phyloP scores from a whole-genome alignment of 2,329 filamentous ascomycete species.

The Penicillium capsulatum region DNA sequence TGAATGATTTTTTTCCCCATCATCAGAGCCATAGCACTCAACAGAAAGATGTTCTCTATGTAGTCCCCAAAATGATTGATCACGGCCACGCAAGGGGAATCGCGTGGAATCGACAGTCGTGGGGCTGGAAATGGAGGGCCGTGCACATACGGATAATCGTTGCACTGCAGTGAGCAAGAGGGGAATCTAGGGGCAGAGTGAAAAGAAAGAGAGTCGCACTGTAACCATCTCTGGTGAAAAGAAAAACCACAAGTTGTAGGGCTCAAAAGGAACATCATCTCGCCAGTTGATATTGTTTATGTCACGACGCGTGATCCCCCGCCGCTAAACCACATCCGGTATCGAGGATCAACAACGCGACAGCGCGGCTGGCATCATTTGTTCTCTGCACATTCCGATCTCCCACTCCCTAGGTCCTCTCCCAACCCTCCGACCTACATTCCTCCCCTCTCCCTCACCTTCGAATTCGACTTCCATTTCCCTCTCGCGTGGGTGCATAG shows the following conservation, averaged over 20 bases:
- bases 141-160: too few relatives aligned
- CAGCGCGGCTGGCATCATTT: constrained; percentile 16
- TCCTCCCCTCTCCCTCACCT: constrained; percentile 2
- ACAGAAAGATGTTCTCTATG: too few relatives aligned
- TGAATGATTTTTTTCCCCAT: too few relatives aligned
- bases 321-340: constrained; percentile 24
- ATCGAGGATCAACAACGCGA: constrained; percentile 35
- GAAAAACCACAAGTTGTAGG: too few relatives aligned
- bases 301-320: constrained; percentile 27
- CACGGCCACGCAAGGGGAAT: constrained; percentile 17
- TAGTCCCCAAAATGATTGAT: constrained; percentile 8
- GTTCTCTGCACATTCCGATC: constrained; percentile 2
- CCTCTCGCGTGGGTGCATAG: constrained; percentile 18
- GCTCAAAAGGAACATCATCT: too few relatives aligned
- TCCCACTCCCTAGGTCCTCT: background rate
- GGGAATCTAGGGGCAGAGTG: too few relatives aligned
- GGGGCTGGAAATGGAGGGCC: too few relatives aligned
- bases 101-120: constrained; percentile 8
- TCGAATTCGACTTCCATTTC: constrained; percentile 3
- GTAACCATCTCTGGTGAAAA: too few relatives aligned
- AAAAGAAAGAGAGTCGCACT: too few relatives aligned
- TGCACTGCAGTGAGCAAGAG: too few relatives aligned
- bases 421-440: background rate
- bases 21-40: too few relatives aligned
- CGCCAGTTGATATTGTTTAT: constrained; percentile 22